Percentiles rank a stretch among this genome's conserved stretches.
phyloP scores from a whole-genome alignment of 805 yeast species.

The Candida ortonii region DNA sequence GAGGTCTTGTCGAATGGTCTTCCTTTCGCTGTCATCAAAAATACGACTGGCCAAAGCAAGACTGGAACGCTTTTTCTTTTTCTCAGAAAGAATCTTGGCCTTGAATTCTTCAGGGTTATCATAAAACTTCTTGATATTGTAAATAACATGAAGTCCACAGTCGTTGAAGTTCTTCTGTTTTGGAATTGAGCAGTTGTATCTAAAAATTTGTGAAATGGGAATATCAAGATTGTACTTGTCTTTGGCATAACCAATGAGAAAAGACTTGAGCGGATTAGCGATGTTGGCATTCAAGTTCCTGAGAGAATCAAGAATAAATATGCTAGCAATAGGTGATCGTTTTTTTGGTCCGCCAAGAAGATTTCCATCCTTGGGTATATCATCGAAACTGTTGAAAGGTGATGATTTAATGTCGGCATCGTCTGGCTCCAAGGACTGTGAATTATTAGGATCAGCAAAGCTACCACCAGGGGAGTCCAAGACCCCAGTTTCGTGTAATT shows the following conservation, averaged over 20 bases:
- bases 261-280: constrained; percentile 50
- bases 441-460: too few species aligned
- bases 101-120: constrained; percentile 44
- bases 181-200: constrained; percentile 51
- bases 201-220: constrained; percentile 41
- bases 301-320: constrained; percentile 75
- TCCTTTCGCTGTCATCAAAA: constrained; percentile 28
- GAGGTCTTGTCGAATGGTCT: constrained; percentile 23
- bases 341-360: constrained; percentile 6
- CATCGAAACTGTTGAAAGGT: neutral
- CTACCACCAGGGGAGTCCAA: too few species aligned
- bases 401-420: neutral
- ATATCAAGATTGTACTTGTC: constrained; percentile 56
- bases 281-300: constrained; percentile 55
- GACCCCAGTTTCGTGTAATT: constrained; percentile 6
- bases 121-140: constrained; percentile 62
- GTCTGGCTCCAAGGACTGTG: too few species aligned
- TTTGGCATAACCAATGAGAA: constrained; percentile 64
- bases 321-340: constrained; percentile 33
- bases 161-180: constrained; percentile 86
- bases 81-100: constrained; percentile 18
- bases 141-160: constrained; percentile 90
- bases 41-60: constrained; percentile 15
- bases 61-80: constrained; percentile 12
- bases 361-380: constrained; percentile 12